Conservation (phyloP, 2,329 filamentous ascomycete genomes). For the Fusarium piperis region DNA sequence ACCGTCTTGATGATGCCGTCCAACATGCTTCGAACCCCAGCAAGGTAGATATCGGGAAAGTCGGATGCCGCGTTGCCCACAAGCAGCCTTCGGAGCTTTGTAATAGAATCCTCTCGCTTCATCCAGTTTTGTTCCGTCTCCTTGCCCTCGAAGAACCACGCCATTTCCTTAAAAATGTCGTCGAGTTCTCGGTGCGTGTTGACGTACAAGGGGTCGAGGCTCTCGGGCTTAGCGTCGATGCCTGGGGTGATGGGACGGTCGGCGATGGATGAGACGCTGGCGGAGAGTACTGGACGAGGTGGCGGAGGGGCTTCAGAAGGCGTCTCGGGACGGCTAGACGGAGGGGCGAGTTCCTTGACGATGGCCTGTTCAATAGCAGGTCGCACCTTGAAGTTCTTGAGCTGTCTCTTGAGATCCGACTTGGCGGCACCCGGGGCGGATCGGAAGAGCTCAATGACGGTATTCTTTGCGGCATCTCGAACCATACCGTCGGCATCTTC, state of each 20-base stretch:
- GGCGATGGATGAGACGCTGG: conserved; percentile 61
- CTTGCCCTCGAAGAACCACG: conserved; percentile 82
- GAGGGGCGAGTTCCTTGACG: conserved; percentile 74
- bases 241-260: conserved; percentile 70
- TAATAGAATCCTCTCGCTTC: conserved; percentile 82
- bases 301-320: conserved; percentile 53
- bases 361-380: conserved; percentile 87
- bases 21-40: conserved; percentile 76
- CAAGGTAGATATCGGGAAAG: conserved; percentile 76
- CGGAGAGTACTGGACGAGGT: conserved; percentile 55
- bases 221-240: conserved; percentile 71
- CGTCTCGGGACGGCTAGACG: conserved; percentile 54
- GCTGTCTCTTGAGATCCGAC: conserved; percentile 86
- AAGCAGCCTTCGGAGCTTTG: conserved; percentile 79
- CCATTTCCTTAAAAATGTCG: conserved; percentile 85
- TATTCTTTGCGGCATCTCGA: conserved; percentile 82
- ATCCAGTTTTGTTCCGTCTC: conserved; percentile 94
- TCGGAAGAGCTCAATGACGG: conserved; percentile 87
- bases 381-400: conserved; percentile 85
- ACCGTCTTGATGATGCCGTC: conserved; percentile 90
- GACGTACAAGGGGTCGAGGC: conserved; percentile 83
- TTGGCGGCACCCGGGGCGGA: conserved; percentile 85
- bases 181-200: conserved; percentile 90
- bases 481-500: conserved; percentile 92
- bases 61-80: conserved; percentile 86